Evolutionary conservation across 768 basidiomycete genomes (phyloP).

Genomic region (Leccinellum rugosiceps): DNA sequence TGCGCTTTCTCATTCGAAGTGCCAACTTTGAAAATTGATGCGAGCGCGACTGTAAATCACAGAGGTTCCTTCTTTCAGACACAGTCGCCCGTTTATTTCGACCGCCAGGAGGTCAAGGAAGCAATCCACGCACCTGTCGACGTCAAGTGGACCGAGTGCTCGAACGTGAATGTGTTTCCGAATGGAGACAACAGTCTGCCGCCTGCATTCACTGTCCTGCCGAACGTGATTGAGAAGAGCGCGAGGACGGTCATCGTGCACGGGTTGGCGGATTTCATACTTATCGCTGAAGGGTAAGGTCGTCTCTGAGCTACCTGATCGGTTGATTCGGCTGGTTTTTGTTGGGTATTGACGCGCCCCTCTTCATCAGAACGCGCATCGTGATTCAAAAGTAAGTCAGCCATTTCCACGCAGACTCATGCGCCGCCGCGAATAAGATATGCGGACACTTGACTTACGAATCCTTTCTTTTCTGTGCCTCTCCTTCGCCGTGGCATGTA

Average conservation of each 20-base stretch:
- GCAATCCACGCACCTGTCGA: constrained; percentile 68
- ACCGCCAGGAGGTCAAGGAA: constrained; percentile 56
- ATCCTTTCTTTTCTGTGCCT: too few species aligned
- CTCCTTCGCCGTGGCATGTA: background rate
- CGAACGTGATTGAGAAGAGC: constrained; percentile 75
- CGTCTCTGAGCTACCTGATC: background rate
- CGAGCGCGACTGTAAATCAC: background rate
- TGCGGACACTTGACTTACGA: background rate
- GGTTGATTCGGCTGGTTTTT: background rate
- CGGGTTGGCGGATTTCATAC: constrained; percentile 68
- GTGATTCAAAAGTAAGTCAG: constrained; percentile 58
- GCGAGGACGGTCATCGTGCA: constrained; percentile 66
- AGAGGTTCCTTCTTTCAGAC: constrained; percentile 55
- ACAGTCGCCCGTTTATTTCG: constrained; percentile 69
- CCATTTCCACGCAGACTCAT: background rate
- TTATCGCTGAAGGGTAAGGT: constrained; percentile 70
- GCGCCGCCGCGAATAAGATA: background rate
- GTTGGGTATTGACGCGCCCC: background rate
- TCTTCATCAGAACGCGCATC: constrained; percentile 38
- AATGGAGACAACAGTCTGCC: constrained; percentile 59
- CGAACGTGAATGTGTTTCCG: constrained; percentile 55
- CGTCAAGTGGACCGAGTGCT: constrained; percentile 57
- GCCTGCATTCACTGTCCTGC: constrained; percentile 61
- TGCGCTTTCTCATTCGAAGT: background rate
- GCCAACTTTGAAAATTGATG: background rate